Evolutionary conservation across 306 rosid genomes (phyloP).

Genomic region (Ormosia emarginata): DNA sequence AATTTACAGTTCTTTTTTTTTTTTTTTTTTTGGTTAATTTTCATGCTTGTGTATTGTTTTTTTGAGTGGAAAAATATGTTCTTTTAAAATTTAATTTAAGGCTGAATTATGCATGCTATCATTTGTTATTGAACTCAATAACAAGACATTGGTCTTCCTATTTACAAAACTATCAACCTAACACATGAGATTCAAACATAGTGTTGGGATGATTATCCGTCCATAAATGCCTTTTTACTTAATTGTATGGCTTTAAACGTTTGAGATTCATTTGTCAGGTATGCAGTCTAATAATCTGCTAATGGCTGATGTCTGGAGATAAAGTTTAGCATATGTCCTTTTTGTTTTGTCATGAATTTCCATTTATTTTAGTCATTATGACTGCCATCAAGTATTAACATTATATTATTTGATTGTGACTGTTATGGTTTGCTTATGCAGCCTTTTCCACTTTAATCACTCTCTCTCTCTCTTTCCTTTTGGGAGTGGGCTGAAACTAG

Average conservation of each 20-base stretch:
- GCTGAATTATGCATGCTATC: not conserved
- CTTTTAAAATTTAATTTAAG: not conserved
- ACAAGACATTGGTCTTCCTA: not conserved
- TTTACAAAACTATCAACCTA: not conserved
- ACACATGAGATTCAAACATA: not conserved
- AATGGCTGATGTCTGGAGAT: not conserved
- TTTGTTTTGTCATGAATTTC: not conserved
- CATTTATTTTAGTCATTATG: not conserved
- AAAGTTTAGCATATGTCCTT: not conserved
- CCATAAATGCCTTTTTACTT: not conserved
- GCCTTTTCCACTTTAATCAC: not conserved
- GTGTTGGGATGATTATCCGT: not conserved
- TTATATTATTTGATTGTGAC: not conserved
- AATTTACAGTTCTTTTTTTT: not conserved
- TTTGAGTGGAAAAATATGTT: not conserved
- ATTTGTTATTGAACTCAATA: not conserved
- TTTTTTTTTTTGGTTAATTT: too few species aligned
- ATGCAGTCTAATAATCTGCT: not conserved
- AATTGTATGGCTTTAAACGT: not conserved
- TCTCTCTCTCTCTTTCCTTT: not conserved
- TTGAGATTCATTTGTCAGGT: not conserved
- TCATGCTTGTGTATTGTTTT: not conserved
- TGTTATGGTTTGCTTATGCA: not conserved
- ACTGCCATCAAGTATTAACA: not conserved
- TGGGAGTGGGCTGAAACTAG: not conserved